Evolutionary conservation across 352 stramenopile genomes (phyloP), one percentile per base, ranked within the genome.

Genomic region (Elongisporangium prolatum): DNA sequence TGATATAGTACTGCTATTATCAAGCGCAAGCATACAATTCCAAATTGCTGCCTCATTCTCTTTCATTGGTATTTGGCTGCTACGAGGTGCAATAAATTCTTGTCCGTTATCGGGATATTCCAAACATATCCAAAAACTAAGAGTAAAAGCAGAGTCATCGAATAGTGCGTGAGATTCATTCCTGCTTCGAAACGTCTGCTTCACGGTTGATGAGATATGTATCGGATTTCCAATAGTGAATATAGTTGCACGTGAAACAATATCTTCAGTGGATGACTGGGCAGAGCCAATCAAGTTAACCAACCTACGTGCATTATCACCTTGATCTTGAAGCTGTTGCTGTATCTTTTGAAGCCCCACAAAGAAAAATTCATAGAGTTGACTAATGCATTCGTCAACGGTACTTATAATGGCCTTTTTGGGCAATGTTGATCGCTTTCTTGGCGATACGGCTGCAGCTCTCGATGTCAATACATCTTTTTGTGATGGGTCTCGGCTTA

Each of bases 371-470:
- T 77, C 66, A 17, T 65, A 65, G 34, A 83, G 60, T 54, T 73
- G 68, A 2, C 77, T 69, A 24, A 83, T 67, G 22, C 68, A 80
- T 48, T 83, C 65, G 13, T 67, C 63, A 28, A 80, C 60, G 9
- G 68, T 78, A 1, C 63, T 65, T 18, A 80, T 50, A 5, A 79
- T 57, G 6, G 54, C 63, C 47, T 77, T 76, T 40, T 77, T 77
- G 2, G 70, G 75, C 9, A 86, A 51, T 3, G 75, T 77, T 9
- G 83, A 57, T 7, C 76, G 67, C 37, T 80, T 84, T 21, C 76
- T 67, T 11, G 76, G 76, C 3, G 76, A 86, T 60, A 79, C 60
- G 1, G 66, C 65, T 2, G 58, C 44, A 25, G 48, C 63, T 38
- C 60, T 48, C 7, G 68, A 54, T 4, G 62, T 65, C 25, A 64